Evolutionary conservation across 768 basidiomycete species (phyloP), one percentile per base, ranked within the genome.

Genomic region (Lentinula edodes): DNA sequence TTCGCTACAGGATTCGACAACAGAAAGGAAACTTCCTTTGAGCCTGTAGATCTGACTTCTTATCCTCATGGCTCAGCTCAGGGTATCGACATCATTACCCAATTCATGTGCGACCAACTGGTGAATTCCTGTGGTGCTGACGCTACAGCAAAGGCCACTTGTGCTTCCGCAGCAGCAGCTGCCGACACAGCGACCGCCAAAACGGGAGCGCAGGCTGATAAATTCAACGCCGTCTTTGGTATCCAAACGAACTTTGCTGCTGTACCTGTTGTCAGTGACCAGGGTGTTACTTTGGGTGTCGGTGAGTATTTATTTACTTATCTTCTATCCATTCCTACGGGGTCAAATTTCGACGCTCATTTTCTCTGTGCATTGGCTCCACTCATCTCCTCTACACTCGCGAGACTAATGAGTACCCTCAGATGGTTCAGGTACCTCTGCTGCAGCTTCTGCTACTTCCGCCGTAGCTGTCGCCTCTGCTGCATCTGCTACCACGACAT

Each of bases 201-300:
- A 53, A 78, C 80, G n/a, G 85, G 85, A 61, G 77, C 74, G 20
- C 81, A 84, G 64, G 85, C 86, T 12, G 86, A 87, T 73, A 78
- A 75, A 5, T 80, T 80, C 71, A 80, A 80, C 60, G 72, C 63
- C n/a, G 74, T 68, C 0, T 80, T 80, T 62, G 76, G 76, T 2
- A 75, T 78, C 52, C 67, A 67, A 8, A 80, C 79, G 6, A 69
- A 76, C 60, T 82, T 83, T 65, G 73, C 70, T 18, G 58, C 58
- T 6, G 58, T 60, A 64, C 35, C 58, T 18, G 43, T 65, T 28
- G 70, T 78, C 43, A 63, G 75, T 38, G 58, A 60, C 28, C 58
- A 60, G 48, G 58, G 58, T 32, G 43, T 43, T 45, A 58, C 43
- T 35, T 16, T 58, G 8, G 56, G 42, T 43, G 56, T 54, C n/a